Conservation (phyloP, 2,329 filamentous ascomycete genomes). For the Rhynchosporium secalis region DNA sequence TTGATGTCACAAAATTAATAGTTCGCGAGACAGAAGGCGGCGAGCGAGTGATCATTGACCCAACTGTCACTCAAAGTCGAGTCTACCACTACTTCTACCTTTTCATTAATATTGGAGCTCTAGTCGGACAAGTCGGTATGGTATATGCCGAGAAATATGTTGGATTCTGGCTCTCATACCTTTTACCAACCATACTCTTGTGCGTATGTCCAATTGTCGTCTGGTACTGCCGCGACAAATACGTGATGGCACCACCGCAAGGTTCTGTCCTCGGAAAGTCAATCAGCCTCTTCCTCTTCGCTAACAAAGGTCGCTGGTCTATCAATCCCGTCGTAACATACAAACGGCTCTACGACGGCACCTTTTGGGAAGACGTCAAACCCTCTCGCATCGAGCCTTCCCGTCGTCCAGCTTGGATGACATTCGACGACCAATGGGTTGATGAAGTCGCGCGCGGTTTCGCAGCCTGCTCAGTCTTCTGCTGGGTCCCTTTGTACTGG, state of each 20-base stretch:
- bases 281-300: constrained; percentile 58
- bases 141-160: constrained; percentile 75
- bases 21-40: constrained; percentile 52
- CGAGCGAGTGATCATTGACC: constrained; percentile 61
- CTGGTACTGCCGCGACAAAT: constrained; percentile 57
- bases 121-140: constrained; percentile 61
- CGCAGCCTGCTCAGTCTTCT: constrained; percentile 68
- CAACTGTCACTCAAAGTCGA: constrained; percentile 55
- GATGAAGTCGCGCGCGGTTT: constrained; percentile 73
- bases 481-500: constrained; percentile 53
- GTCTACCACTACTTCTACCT: constrained; percentile 73
- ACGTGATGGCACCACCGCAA: constrained; percentile 63
- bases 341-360: constrained; percentile 51
- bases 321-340: constrained; percentile 60
- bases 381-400: constrained; percentile 59
- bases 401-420: constrained; percentile 70
- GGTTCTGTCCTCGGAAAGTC: constrained; percentile 73
- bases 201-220: constrained; percentile 62
- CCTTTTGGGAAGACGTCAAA: constrained; percentile 69
- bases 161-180: constrained; percentile 72
- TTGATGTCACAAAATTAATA: constrained; percentile 51
- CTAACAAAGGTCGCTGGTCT: constrained; percentile 64
- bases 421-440: constrained; percentile 80
- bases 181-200: constrained; percentile 67
- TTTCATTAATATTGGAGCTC: constrained; percentile 66